Base-by-base conservation (phyloP, 176 grass and related monocot genomes). In the Oryza meyeriana region DNA sequence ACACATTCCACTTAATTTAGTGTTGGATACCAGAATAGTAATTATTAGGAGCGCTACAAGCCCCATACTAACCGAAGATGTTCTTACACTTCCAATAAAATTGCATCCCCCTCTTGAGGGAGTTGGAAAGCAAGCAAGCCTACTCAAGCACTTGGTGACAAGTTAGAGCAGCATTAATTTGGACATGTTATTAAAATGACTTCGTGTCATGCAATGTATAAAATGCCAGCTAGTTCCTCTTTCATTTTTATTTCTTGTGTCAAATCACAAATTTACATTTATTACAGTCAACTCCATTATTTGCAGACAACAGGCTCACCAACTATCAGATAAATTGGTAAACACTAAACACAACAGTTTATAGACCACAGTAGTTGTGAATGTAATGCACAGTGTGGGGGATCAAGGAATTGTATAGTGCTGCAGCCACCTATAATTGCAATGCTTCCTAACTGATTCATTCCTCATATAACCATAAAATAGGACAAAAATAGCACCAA, bases 231-330 rank as follows among this genome's bases (percentile, higher is more conserved):
- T 59, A 64, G 25, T 44, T 45, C 33, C 42, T 42, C 1, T 74
- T 55, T 85, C 20, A 57, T 85, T 28, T 81, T 4, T 77, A 69
- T 74, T 64, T 64, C 29, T 59, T 34, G 0, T 71, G 26, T 31
- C 66, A 71, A 85, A 81, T 28, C 25, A 40, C 10, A 65, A 65
- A 8, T 16, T 71, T 45, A 10, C 8, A 17, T 26, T 44, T 16
- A 72, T 8, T 31, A 14, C 3, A 34, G 1, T 64, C 5, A 81
- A 57, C 2, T 52, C 33, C 7, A 72, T 11, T 1, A 3, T 42
- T 35, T 44, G 28, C 44, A 45, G 66, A 71, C 2, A 66, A 35
- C 16, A 68, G 16, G 14, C 4, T 77, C 26, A 72, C n/a, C 10
- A 36, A 35, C 27, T 12, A 72, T 36, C 14, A 1, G 32, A 28